Evolutionary conservation across 2,329 filamentous ascomycete species (phyloP), one percentile per base, ranked within the genome.

Genomic region (Aspergillus alliaceus): DNA sequence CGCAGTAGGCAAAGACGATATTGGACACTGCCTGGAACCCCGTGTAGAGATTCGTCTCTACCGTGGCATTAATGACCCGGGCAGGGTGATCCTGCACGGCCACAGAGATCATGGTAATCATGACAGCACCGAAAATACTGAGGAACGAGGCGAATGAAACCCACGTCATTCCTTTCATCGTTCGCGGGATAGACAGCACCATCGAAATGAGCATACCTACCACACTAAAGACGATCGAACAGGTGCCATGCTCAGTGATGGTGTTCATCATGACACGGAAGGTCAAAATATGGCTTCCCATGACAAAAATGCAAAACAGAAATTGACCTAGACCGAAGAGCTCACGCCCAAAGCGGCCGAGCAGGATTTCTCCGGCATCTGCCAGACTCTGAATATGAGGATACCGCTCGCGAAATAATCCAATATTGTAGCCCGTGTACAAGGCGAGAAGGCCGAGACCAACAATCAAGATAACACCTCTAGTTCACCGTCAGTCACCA

Each of bases 1-100:
- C 86, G 73, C 85, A 79, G 75, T 88, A 91, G 46, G 88, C 87
- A 58, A 91, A 85, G 56, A 89, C 80, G 56, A 91, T 90, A 74
- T 90, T 90, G 63, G 79, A 81, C 53, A 88, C 80, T n/a, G 84
- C 81, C 39, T 83, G 79, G 66, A 89, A 87, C n/a, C 78, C 84
- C 34, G 82, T 77, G 47, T 78, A 76, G 47, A 88, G 77, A 34
- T 72, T 75, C 1, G 82, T 69, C 2, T 77, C 68, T 22, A 72
- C 66, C 4, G 75, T 74, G 25, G 74, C 69, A 24, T 72, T 63
- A 42, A 78, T 69, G 27, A 47, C 75, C 72, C 14, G 77, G 76
- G 51, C 77, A 77, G 11, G 35, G 18, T 20, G 35, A 2, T 18
- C 35, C 46, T 74, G 68, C 39, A 89, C 73, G 6, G 84, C 86